A percentile compares a stretch with the other conserved stretches of the same genome.
Evolutionary conservation across 768 basidiomycete genomes (phyloP).

Genomic region (Fistulinella prunicolor): DNA sequence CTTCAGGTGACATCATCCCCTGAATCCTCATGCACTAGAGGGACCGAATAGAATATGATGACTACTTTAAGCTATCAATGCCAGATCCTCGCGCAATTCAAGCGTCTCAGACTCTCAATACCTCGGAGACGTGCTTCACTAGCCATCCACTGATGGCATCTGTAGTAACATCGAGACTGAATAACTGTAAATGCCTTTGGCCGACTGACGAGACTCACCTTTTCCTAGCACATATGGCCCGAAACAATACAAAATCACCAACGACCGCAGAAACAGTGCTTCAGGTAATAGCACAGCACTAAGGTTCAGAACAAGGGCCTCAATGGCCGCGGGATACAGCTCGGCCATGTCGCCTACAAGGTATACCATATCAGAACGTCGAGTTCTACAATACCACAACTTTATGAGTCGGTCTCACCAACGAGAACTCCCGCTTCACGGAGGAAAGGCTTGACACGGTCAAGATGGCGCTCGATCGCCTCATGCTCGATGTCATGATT

Average conservation of each 20-base stretch:
- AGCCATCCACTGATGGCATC: constrained; percentile 13
- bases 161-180: neutral
- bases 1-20: neutral
- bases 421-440: constrained; percentile 5
- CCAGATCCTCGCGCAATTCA: neutral
- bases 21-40: no score
- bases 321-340: constrained; percentile 11
- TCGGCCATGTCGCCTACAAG: constrained; percentile 15
- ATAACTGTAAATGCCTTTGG: neutral
- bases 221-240: constrained; percentile 15
- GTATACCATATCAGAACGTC: neutral
- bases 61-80: neutral
- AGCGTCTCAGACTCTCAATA: neutral
- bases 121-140: constrained; percentile 4
- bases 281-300: constrained; percentile 8
- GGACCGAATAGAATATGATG: neutral
- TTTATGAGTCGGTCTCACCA: constrained; percentile 5
- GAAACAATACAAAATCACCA: constrained; percentile 13
- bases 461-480: constrained; percentile 5
- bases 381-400: neutral
- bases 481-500: neutral
- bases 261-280: constrained; percentile 7
- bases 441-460: neutral
- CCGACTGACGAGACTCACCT: neutral
- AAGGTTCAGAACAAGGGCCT: constrained; percentile 12